A percentile compares a stretch with the other conserved stretches of the same genome.
phyloP scores from a whole-genome alignment of 352 stramenopile genomes.

The Phytophthora fragariaefolia region DNA sequence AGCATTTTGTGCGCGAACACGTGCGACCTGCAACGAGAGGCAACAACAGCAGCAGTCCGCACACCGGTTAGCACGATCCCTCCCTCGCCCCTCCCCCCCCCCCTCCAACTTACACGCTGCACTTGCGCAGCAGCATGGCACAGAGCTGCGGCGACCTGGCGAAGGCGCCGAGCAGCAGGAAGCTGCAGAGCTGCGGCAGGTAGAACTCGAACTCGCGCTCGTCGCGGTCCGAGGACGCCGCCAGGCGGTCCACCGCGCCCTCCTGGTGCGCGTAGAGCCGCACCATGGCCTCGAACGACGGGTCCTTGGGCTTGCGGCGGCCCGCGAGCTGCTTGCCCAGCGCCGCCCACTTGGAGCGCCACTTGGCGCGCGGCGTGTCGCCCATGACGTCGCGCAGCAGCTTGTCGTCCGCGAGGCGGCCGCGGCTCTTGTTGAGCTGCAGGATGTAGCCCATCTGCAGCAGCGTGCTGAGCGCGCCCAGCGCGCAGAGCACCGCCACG shows the following conservation, averaged over 20 bases:
- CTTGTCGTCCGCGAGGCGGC: conserved; percentile 61
- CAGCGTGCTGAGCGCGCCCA: conserved; percentile 57
- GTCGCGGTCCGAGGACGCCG: conserved; percentile 57
- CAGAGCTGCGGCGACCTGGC: conserved; percentile 68
- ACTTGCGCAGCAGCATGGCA: conserved; percentile 79
- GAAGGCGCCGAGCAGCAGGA: conserved; percentile 78
- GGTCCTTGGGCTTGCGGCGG: conserved; percentile 61
- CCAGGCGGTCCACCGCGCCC: conserved; percentile 62
- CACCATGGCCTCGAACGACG: conserved; percentile 85
- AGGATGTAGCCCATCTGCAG: conserved; percentile 81
- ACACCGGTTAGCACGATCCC: neutral
- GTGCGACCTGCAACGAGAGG: conserved; percentile 57
- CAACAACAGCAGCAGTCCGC: neutral
- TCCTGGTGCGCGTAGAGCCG: conserved; percentile 86
- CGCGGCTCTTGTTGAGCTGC: conserved; percentile 78
- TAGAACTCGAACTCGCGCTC: conserved; percentile 86
- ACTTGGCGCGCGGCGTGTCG: conserved; percentile 47
- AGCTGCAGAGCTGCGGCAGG: conserved; percentile 84
- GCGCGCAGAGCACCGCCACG: conserved; percentile 54
- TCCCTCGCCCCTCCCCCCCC: neutral
- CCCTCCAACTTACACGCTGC: conserved; percentile 57
- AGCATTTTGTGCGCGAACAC: conserved; percentile 88
- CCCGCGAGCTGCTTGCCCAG: conserved; percentile 69
- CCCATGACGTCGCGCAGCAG: conserved; percentile 71
- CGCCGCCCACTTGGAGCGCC: conserved; percentile 79